phyloP scores from a whole-genome alignment of 257 asterid species.

The Sherardia arvensis region DNA sequence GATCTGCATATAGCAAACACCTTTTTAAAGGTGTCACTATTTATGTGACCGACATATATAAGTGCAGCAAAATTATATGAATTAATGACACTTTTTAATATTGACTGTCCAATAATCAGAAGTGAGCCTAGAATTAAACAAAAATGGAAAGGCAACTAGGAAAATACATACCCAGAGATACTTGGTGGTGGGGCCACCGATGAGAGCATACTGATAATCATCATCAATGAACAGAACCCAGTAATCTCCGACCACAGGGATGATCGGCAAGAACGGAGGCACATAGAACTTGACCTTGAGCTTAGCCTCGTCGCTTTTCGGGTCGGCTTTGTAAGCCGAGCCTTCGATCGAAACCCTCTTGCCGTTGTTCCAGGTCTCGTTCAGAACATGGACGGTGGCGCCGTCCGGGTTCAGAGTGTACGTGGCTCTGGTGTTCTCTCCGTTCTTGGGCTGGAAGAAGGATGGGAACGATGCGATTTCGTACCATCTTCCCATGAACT shows the following conservation, averaged over 20 bases:
- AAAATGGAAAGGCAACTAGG: background rate
- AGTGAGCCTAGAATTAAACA: background rate
- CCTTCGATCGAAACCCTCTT: slow-evolving; percentile 69
- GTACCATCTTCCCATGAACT: slow-evolving; percentile 92
- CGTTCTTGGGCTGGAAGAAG: slow-evolving; percentile 52
- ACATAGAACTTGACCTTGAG: slow-evolving; percentile 29
- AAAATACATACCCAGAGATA: slow-evolving; percentile 69
- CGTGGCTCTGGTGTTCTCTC: slow-evolving; percentile 71
- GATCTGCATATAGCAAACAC: no score
- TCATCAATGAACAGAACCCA: slow-evolving; percentile 29
- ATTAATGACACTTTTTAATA: no score
- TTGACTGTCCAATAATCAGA: no score
- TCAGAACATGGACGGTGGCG: slow-evolving; percentile 48
- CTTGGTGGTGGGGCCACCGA: slow-evolving; percentile 62
- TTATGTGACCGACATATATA: no score
- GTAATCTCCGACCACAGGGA: slow-evolving; percentile 29
- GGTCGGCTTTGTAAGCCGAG: slow-evolving; percentile 50
- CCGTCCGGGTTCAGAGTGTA: slow-evolving; percentile 62
- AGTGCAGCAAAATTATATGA: no score
- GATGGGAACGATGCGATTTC: slow-evolving; percentile 87
- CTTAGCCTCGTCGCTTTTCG: slow-evolving; percentile 41
- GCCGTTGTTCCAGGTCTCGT: slow-evolving; percentile 77
- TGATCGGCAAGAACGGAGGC: slow-evolving; percentile 31
- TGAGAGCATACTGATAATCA: slow-evolving; percentile 28
- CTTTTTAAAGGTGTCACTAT: no score